These are phyloP conservation scores for Omphalotus olearius DNA, from an alignment of 1,284 basidiomycete genomes.

Conservation along the genomic window DNA sequence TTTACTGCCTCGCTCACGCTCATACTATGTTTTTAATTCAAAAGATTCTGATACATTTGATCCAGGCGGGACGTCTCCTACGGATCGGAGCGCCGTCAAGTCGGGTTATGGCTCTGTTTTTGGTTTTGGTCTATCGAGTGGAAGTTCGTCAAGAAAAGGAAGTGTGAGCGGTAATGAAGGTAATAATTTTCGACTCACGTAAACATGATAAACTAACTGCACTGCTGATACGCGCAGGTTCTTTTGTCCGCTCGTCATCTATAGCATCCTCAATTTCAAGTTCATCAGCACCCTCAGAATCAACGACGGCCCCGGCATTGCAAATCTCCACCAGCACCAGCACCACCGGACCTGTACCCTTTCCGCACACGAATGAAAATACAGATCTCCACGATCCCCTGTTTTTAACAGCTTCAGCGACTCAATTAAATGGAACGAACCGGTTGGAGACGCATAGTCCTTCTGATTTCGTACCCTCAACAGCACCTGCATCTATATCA, in stretches of 20 bases:
- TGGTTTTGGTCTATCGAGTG: slow-evolving; percentile 3
- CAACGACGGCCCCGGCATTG: background rate
- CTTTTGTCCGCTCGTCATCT: slow-evolving; percentile 1
- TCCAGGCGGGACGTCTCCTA: background rate
- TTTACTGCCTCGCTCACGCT: background rate
- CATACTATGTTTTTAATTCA: background rate
- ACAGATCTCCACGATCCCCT: background rate
- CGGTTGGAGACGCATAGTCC: too few relatives aligned
- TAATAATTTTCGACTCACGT: background rate
- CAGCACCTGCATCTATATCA: background rate
- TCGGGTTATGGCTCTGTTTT: slow-evolving; percentile 12
- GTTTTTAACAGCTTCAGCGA: background rate
- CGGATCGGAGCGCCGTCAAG: slow-evolving; percentile 5
- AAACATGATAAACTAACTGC: background rate
- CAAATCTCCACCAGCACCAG: background rate
- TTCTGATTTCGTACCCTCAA: background rate
- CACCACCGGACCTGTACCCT: background rate
- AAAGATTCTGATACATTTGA: background rate
- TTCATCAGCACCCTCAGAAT: background rate
- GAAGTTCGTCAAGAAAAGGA: slow-evolving; percentile 2
- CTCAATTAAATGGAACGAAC: too few relatives aligned
- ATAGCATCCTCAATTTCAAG: slow-evolving; percentile 2
- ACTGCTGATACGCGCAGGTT: too few relatives aligned
- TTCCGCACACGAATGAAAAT: background rate
- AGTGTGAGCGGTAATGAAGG: slow-evolving; percentile 6